Conservation (phyloP, 257 asterid genomes). For the Agastache rugosa region DNA sequence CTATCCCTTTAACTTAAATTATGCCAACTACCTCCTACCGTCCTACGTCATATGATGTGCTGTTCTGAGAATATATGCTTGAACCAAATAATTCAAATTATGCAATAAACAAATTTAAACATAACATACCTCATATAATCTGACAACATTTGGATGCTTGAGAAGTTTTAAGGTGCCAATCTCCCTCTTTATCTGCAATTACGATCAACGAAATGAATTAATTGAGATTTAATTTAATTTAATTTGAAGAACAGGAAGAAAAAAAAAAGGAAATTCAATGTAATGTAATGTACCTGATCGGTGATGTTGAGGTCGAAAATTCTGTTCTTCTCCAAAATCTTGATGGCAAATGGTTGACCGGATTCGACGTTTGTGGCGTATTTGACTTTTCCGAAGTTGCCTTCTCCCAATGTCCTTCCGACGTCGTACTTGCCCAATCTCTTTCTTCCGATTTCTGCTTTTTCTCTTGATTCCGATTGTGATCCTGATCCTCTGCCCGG, state of each 20-base stretch:
- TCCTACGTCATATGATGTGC: not conserved
- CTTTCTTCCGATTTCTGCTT: slow-evolving; percentile 12
- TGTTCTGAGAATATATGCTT: no score
- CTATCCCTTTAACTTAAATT: not conserved
- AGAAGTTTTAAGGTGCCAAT: slow-evolving; percentile 91
- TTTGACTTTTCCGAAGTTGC: slow-evolving; percentile 92
- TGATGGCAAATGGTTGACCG: slow-evolving; percentile 73
- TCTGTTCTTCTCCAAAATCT: slow-evolving; percentile 77
- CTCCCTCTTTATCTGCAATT: slow-evolving; percentile 89
- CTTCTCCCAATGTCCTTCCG: slow-evolving; percentile 89
- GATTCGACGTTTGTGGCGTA: slow-evolving; percentile 67
- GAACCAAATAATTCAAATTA: no score
- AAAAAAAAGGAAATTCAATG: no score
- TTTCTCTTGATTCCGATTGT: slow-evolving; percentile 10
- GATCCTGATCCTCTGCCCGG: slow-evolving; percentile 34
- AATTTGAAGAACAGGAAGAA: not conserved
- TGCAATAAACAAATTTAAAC: no score
- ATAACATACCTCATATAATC: slow-evolving; percentile 72
- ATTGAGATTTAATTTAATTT: not conserved
- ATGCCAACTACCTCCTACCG: not conserved
- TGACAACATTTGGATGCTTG: slow-evolving; percentile 94
- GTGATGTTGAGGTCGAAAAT: slow-evolving; percentile 67
- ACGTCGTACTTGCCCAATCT: slow-evolving; percentile 79
- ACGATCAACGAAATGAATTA: not conserved
- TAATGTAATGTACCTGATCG: slow-evolving; percentile 58